Base-by-base conservation (phyloP, 2,329 filamentous ascomycete genomes). In the Fusarium mangiferae region DNA sequence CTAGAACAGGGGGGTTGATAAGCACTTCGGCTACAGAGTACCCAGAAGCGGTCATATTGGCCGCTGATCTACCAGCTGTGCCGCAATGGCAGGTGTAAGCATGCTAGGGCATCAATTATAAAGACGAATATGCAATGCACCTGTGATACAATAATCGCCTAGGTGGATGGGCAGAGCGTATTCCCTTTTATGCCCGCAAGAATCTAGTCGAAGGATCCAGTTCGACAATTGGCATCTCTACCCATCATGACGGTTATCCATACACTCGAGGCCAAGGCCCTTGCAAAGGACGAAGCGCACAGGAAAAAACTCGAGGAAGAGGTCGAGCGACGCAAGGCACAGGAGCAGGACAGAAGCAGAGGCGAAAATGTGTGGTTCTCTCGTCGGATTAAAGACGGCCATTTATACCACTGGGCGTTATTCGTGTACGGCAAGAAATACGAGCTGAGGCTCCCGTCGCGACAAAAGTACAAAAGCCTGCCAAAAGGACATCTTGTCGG, bases 1-100 rank as follows among this genome's bases (percentile, higher is more conserved):
- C 15, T 3, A 0, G 3, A 0, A 6, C 28, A 49, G 11, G 46
- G 26, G 28, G 22, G 3, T 24, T 7, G 0, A 18, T 14, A 14
- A n/a, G 28, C 22, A 49, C 22, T 7, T 33, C 0, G 7, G 30
- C 5, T 6, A 14, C 15, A 15, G 22, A 10, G 22, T 2, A 13
- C 4, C 46, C 2, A n/a, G 28, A 33, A 49, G 2, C 1, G 46
- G 28, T 18, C 11, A 33, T 30, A 7, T n/a, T 6, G 0, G 15
- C 28, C 28, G 46, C 28, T 24, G 46, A 24, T 33, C 3, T 14
- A 17, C 28, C 11, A 49, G 22, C 46, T 49, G 46, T 24, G 46
- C 46, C 46, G 46, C 15, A 49, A 49, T 33, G 5, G 0, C 7
- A n/a, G 17, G 4, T 22, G 18, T 49, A 7, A 28, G 45, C 44